Percentiles rank a stretch among this genome's conserved stretches.
Evolutionary conservation across 306 rosid species (phyloP).

Genomic region (Vicia sativa): DNA sequence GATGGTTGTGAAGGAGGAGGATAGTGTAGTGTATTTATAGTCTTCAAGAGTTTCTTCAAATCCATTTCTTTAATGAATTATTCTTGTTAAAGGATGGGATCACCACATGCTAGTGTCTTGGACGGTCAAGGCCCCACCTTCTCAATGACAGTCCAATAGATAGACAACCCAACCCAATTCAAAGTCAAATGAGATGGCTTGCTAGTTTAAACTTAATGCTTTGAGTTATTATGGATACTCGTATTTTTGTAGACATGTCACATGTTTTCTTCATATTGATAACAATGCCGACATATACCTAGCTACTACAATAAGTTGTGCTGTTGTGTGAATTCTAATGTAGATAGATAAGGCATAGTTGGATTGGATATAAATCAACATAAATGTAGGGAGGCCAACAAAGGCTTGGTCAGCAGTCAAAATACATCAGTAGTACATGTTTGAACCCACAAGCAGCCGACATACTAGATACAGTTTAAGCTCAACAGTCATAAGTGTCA

Average conservation of each 20-base stretch:
- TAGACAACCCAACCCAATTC: neutral
- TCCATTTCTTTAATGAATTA: neutral
- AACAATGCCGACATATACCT: neutral
- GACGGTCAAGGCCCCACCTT: neutral
- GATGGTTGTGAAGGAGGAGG: neutral
- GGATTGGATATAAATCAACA: neutral
- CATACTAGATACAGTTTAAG: too few relatives aligned
- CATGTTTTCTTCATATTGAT: slow-evolving; percentile 12
- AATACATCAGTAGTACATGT: neutral
- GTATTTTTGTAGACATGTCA: neutral
- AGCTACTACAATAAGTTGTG: neutral
- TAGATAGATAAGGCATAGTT: neutral
- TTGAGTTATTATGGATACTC: neutral
- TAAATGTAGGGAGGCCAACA: neutral
- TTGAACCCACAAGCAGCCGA: neutral
- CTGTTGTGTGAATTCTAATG: neutral
- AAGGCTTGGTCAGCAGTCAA: neutral
- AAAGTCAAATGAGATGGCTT: slow-evolving; percentile 10
- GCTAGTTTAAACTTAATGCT: neutral
- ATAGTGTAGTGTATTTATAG: slow-evolving; percentile 8
- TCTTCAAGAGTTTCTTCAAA: slow-evolving; percentile 12
- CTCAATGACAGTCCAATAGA: neutral
- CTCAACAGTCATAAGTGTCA: too few relatives aligned
- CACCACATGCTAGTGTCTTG: slow-evolving; percentile 23
- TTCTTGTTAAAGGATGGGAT: neutral